These are phyloP conservation scores for Phalaenopsis hybrid DNA, from an alignment of 116 monocot species.

Conservation along the genomic window DNA sequence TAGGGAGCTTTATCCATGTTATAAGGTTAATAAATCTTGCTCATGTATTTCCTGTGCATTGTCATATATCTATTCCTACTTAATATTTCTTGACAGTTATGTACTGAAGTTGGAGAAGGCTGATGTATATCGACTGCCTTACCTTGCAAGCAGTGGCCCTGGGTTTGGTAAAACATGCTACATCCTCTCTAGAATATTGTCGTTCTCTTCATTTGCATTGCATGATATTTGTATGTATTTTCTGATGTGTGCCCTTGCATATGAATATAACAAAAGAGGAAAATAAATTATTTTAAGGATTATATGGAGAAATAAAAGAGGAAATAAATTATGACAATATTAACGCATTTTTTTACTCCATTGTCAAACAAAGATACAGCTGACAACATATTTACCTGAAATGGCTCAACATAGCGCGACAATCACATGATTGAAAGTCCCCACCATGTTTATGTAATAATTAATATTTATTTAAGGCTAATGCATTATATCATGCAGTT, in stretches of 20 bases:
- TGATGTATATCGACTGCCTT: constrained; percentile 93
- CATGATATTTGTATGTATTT: neutral
- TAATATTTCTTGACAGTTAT: constrained; percentile 44
- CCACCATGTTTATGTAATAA: neutral
- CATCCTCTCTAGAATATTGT: constrained; percentile 2
- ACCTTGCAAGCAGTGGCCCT: constrained; percentile 82
- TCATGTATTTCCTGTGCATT: neutral
- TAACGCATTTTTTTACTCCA: neutral
- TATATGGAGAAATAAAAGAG: neutral
- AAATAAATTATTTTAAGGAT: neutral
- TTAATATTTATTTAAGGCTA: neutral
- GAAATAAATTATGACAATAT: no score
- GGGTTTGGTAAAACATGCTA: constrained; percentile 71
- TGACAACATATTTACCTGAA: neutral
- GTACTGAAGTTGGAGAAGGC: constrained; percentile 89
- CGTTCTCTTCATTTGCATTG: neutral
- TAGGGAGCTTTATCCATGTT: neutral
- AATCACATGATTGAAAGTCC: no score
- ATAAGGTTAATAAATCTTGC: neutral
- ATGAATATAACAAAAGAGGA: neutral
- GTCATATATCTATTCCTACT: neutral
- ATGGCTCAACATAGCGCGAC: no score
- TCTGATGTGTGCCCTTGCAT: neutral
- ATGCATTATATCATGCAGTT: no score
- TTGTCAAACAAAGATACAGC: neutral